Conservation (phyloP, 2,329 filamentous ascomycete genomes). For the Chaetomium sp. region DNA sequence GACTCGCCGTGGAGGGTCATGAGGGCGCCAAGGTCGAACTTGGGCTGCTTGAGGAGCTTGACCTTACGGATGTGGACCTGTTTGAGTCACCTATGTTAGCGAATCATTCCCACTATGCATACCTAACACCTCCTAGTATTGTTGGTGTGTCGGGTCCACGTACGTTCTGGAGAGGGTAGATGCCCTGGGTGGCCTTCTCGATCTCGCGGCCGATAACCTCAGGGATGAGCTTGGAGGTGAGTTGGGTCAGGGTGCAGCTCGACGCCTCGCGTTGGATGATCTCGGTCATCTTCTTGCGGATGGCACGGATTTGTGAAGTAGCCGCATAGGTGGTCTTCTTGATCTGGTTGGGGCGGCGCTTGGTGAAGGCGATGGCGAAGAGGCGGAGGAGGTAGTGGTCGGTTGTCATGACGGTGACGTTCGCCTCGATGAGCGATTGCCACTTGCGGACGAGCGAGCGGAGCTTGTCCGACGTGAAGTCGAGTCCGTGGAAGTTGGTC, state of each 20-base stretch:
- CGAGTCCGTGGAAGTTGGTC: slow-evolving; percentile 99
- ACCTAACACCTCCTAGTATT: too few species aligned
- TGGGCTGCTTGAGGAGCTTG: slow-evolving; percentile 96
- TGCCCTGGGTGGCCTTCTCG: slow-evolving; percentile 98
- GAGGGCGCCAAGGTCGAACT: slow-evolving; percentile 96
- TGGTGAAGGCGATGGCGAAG: slow-evolving; percentile 99
- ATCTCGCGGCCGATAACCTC: slow-evolving; percentile 99
- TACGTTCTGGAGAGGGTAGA: slow-evolving; percentile 99
- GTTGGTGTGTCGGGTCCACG: slow-evolving; percentile 28
- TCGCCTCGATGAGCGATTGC: slow-evolving; percentile 99
- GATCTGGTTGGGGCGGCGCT: slow-evolving; percentile 98
- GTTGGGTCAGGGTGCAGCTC: slow-evolving; percentile 89
- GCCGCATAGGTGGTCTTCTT: slow-evolving; percentile 99
- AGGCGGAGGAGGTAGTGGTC: slow-evolving; percentile 99
- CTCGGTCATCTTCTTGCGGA: slow-evolving; percentile 99
- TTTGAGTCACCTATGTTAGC: slow-evolving; percentile 18
- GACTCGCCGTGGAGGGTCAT: slow-evolving; percentile 98
- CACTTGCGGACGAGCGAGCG: slow-evolving; percentile 99
- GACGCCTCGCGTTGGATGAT: slow-evolving; percentile 96
- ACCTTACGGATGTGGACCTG: slow-evolving; percentile 99
- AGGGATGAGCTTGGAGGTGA: slow-evolving; percentile 97
- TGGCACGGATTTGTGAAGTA: slow-evolving; percentile 93
- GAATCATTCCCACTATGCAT: background rate
- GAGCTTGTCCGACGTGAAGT: slow-evolving; percentile 99
- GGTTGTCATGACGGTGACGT: slow-evolving; percentile 99